phyloP scores from a whole-genome alignment of 176 grass and related monocot genomes.

The Hordeum marinum region DNA sequence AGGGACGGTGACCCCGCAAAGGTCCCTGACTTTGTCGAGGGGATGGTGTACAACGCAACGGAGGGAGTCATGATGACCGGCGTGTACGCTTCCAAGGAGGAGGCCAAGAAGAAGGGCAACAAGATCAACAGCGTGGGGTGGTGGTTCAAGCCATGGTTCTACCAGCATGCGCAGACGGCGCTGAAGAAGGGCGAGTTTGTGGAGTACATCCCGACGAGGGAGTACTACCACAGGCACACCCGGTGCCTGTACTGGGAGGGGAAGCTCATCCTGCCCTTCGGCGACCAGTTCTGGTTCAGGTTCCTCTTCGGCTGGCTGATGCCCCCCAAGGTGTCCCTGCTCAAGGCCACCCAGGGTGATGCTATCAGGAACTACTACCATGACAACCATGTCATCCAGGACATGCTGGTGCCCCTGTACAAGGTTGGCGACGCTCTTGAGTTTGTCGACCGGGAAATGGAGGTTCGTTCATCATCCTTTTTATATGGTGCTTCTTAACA shows the following conservation, averaged over 20 bases:
- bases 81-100: slow-evolving; percentile 86
- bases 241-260: slow-evolving; percentile 96
- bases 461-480: too few relatives aligned
- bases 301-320: slow-evolving; percentile 83
- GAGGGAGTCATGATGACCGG: slow-evolving; percentile 95
- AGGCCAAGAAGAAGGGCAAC: slow-evolving; percentile 95
- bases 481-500: too few relatives aligned
- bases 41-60: slow-evolving; percentile 62
- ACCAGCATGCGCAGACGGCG: slow-evolving; percentile 80
- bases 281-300: slow-evolving; percentile 96
- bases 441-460: slow-evolving; percentile 78
- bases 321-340: slow-evolving; percentile 93
- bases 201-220: slow-evolving; percentile 90
- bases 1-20: slow-evolving; percentile 74
- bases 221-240: slow-evolving; percentile 96
- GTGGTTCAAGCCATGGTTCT: slow-evolving; percentile 99
- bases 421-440: slow-evolving; percentile 90
- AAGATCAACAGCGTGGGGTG: slow-evolving; percentile 77
- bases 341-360: slow-evolving; percentile 95
- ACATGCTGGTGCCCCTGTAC: slow-evolving; percentile 85
- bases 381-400: slow-evolving; percentile 94
- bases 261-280: slow-evolving; percentile 88
- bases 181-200: slow-evolving; percentile 88
- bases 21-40: slow-evolving; percentile 92
- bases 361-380: slow-evolving; percentile 96